Conservation (phyloP, 306 rosid genomes). For the Lagenaria siceraria region DNA sequence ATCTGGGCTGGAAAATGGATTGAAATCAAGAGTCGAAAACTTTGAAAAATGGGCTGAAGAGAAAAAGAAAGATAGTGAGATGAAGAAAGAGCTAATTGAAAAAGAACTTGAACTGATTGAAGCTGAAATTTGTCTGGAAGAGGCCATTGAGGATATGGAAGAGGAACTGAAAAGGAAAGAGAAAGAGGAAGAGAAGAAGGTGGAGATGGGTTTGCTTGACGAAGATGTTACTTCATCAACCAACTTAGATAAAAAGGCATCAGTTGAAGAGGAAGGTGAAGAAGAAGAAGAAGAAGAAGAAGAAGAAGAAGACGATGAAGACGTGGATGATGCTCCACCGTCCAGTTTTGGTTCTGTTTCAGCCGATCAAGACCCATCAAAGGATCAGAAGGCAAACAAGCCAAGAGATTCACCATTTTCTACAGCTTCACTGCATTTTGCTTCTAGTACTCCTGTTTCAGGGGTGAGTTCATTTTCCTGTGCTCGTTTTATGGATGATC, state of each 20-base stretch:
- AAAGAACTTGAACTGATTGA: conserved; percentile 59
- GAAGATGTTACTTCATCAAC: conserved; percentile 28
- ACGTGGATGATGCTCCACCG: conserved; percentile 39
- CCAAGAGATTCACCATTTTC: conserved; percentile 74
- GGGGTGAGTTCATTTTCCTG: conserved; percentile 45
- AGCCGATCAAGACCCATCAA: conserved; percentile 24
- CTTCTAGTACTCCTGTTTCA: conserved; percentile 58
- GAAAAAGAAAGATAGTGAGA: conserved; percentile 40
- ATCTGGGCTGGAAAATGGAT: conserved; percentile 33
- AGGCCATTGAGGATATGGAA: conserved; percentile 60
- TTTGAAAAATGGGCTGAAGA: conserved; percentile 58
- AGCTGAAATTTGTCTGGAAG: conserved; percentile 63
- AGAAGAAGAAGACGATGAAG: conserved; percentile 31
- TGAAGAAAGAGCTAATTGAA: conserved; percentile 34
- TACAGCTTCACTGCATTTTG: conserved; percentile 58
- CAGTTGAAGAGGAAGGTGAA: conserved; percentile 17
- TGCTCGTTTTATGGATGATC: not conserved
- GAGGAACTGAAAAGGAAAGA: conserved; percentile 42
- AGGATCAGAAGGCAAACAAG: conserved; percentile 34
- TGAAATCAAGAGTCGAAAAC: conserved; percentile 39
- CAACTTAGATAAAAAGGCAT: conserved; percentile 32
- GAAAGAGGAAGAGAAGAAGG: conserved; percentile 61
- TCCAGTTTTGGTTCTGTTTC: conserved; percentile 79
- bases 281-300: conserved; percentile 24
- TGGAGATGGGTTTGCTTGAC: conserved; percentile 35